Conservation (phyloP, 768 basidiomycete species). For the Mycena leptocephala region DNA sequence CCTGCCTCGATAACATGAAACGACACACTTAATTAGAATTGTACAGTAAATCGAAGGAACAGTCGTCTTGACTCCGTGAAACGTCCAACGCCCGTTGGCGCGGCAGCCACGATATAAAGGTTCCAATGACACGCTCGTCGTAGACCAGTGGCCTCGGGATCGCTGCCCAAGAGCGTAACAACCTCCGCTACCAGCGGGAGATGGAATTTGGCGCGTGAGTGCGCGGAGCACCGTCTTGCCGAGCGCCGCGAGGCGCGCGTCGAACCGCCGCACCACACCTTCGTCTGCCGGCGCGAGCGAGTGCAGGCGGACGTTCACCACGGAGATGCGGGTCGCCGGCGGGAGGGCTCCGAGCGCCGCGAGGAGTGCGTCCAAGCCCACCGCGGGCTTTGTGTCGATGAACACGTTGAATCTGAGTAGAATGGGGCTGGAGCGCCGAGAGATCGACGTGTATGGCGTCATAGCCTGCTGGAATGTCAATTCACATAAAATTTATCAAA, state of each 20-base stretch:
- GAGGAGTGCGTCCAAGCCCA: too few species aligned
- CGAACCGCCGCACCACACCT: neutral
- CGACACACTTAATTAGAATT: too few species aligned
- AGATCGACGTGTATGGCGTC: neutral
- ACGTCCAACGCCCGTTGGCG: constrained; percentile 46
- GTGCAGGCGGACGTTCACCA: neutral
- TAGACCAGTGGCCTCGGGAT: neutral
- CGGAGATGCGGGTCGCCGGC: too few species aligned
- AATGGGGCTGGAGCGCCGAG: neutral
- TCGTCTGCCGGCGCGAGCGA: neutral
- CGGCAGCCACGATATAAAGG: neutral
- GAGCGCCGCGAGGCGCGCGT: constrained; percentile 17
- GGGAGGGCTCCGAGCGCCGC: too few species aligned
- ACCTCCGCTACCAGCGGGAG: neutral
- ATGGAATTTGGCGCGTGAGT: constrained; percentile 30
- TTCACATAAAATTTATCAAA: neutral
- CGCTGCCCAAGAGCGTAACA: neutral
- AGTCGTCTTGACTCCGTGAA: too few species aligned
- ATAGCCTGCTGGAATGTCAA: neutral
- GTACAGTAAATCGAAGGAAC: too few species aligned
- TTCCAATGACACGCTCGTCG: too few species aligned
- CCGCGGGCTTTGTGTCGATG: too few species aligned
- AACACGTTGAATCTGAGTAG: neutral
- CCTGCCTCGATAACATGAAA: too few species aligned
- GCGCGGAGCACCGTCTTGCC: too few species aligned